These are phyloP conservation scores for Salix arbutifolia DNA, from an alignment of 345 rosid species.

Conservation along the genomic window DNA sequence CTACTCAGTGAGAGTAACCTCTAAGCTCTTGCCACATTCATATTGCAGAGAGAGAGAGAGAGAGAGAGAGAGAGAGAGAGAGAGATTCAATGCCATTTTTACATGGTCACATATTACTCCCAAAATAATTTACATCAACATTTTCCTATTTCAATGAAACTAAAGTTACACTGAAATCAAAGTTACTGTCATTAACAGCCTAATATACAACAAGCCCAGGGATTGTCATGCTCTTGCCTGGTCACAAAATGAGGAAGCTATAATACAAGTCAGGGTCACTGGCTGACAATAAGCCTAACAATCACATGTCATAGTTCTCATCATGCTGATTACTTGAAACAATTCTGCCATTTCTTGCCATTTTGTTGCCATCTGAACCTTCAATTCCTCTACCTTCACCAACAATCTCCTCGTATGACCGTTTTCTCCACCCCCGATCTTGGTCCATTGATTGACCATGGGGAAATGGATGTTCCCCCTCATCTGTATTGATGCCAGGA, in stretches of 20 bases:
- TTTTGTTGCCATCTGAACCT: slow-evolving; percentile 32
- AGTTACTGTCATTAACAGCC: not conserved
- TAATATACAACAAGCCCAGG: not conserved
- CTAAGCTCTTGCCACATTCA: not conserved
- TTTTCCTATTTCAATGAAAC: not conserved
- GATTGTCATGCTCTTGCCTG: slow-evolving; percentile 6
- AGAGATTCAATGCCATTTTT: not conserved
- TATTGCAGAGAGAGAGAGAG: not conserved
- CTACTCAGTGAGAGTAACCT: not conserved
- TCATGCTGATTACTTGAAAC: slow-evolving; percentile 13
- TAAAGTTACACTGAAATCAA: slow-evolving; percentile 20
- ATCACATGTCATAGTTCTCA: slow-evolving; percentile 7
- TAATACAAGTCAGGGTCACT: not conserved
- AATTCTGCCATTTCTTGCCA: slow-evolving; percentile 17
- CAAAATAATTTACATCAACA: slow-evolving; percentile 20
- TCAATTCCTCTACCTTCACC: slow-evolving; percentile 25
- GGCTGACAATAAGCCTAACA: slow-evolving; percentile 4
- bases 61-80: not conserved
- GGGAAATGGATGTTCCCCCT: slow-evolving; percentile 28
- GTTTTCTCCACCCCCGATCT: slow-evolving; percentile 35
- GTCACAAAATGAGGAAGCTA: not conserved
- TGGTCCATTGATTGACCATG: slow-evolving; percentile 33
- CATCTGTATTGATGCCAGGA: slow-evolving; percentile 39
- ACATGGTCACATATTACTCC: slow-evolving; percentile 1
- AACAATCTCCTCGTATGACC: slow-evolving; percentile 26